These are phyloP conservation scores for Phytopythium montanum DNA, from an alignment of 352 stramenopile genomes.

Conservation along the genomic window DNA sequence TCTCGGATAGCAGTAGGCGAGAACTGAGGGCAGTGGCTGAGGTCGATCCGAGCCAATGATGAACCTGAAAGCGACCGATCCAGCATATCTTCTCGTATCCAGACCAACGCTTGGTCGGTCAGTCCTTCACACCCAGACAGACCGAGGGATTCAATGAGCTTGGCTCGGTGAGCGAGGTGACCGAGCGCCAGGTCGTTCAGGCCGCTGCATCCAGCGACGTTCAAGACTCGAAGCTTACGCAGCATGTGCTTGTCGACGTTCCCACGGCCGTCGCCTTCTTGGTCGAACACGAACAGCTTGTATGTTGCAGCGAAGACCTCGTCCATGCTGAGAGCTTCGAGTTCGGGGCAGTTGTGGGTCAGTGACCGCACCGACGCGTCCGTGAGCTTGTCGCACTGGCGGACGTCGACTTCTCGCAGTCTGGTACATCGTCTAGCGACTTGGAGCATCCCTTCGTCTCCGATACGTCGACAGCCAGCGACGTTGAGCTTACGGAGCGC, in stretches of 20 bases:
- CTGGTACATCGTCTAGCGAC: slow-evolving; percentile 55
- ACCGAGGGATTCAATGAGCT: slow-evolving; percentile 40
- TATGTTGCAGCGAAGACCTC: slow-evolving; percentile 70
- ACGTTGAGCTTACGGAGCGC: slow-evolving; percentile 73
- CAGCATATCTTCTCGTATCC: slow-evolving; percentile 66
- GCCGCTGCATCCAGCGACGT: slow-evolving; percentile 60
- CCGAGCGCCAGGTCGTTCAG: slow-evolving; percentile 74
- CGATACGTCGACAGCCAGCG: slow-evolving; percentile 69
- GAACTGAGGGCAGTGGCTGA: slow-evolving; percentile 80
- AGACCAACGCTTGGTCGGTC: slow-evolving; percentile 56
- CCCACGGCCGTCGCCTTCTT: slow-evolving; percentile 72
- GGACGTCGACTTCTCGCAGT: slow-evolving; percentile 71
- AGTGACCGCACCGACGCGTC: slow-evolving; percentile 61
- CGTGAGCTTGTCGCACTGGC: slow-evolving; percentile 81
- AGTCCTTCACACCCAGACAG: slow-evolving; percentile 58
- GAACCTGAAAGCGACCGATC: slow-evolving; percentile 42
- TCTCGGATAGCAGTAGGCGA: slow-evolving; percentile 42
- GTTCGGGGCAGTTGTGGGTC: slow-evolving; percentile 83
- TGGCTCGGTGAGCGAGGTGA: slow-evolving; percentile 61
- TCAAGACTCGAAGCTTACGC: slow-evolving; percentile 52
- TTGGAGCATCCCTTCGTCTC: slow-evolving; percentile 73
- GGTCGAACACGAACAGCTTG: slow-evolving; percentile 83
- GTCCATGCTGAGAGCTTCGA: slow-evolving; percentile 79
- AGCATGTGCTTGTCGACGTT: slow-evolving; percentile 80
- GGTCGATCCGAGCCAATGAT: slow-evolving; percentile 54